A percentile compares a stretch with the other conserved stretches of the same genome.
Conservation (phyloP, 176 grass and related monocot genomes). For the Zea luxurians region DNA sequence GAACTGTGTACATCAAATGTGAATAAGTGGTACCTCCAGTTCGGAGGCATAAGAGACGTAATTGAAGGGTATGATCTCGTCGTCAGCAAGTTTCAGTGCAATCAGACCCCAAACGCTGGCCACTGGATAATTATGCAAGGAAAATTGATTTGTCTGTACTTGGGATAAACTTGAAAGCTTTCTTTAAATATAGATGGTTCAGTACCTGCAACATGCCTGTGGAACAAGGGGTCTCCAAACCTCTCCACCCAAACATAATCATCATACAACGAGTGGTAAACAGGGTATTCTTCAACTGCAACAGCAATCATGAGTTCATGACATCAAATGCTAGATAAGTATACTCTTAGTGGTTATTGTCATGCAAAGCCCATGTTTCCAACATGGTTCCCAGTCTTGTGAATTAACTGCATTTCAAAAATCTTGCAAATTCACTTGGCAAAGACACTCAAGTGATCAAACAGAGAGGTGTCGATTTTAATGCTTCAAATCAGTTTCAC, state of each 20-base stretch:
- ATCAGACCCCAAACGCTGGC: constrained; percentile 91
- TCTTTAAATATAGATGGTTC: neutral
- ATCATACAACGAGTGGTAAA: constrained; percentile 87
- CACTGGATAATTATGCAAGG: constrained; percentile 35
- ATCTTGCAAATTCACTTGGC: neutral
- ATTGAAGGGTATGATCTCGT: constrained; percentile 84
- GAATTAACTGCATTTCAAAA: neutral
- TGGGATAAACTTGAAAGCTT: neutral
- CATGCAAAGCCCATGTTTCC: neutral
- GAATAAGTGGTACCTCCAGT: constrained; percentile 46
- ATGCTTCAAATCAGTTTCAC: neutral
- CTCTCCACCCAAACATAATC: constrained; percentile 83
- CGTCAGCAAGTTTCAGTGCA: constrained; percentile 84
- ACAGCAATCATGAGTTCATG: constrained; percentile 8
- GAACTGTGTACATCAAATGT: constrained; percentile 3
- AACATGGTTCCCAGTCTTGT: neutral
- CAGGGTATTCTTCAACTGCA: constrained; percentile 63
- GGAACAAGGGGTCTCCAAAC: constrained; percentile 86
- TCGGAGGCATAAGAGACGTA: constrained; percentile 59
- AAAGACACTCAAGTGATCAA: neutral
- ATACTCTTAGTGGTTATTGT: neutral
- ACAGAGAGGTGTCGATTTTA: neutral
- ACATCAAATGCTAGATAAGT: constrained; percentile 14
- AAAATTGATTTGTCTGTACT: neutral
- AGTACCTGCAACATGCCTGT: constrained; percentile 87